Base-by-base conservation (phyloP, 1,284 basidiomycete genomes). In the Cystobasidium sp. region DNA sequence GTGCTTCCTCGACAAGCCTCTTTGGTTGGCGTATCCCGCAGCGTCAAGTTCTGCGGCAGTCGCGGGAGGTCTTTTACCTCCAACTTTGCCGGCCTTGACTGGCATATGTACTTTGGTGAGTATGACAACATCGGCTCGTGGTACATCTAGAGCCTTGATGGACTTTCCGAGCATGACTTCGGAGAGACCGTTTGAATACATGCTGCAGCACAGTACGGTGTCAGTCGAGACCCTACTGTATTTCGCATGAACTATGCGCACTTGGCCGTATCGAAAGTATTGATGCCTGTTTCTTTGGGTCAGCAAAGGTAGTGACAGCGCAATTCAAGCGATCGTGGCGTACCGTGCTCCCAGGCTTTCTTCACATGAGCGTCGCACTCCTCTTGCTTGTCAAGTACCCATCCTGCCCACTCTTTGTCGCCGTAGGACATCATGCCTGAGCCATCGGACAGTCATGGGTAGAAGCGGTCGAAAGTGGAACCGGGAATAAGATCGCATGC, bases 91-190 rank as follows among this genome's bases (percentile, higher is more conserved):
- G 24, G 74, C 62, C 14, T 53, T 62, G 43, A 70, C 61, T 43
- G 67, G 67, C 41, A 65, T 69, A 67, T 77, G 75, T 52, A 88
- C 88, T 84, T 93, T 92, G 46, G 90, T 91, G 84, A 92, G 85
- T 43, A 92, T 86, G 16, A 92, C 90, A 31, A 92, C 87, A 78
- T 90, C 88, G 24, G 89, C 88, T 9, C 92, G 87, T 18, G 90
- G 90, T 18, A 93, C 84, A 39, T 88, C 82, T 75, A 88, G 85
- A 76, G 89, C 79, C 78, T 89, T 90, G 82, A 94, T 89, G 0
- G 90, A 92, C 77, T 90, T 89, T 6, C 92, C 91, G 47, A 93
- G 85, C 75, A 91, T 87, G 37, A 86, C 80, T 81, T 94, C 92
- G 0, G 88, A 89, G n/a, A 85, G 81, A 6, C 91, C 91, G 77